Evolutionary conservation across 1,139 yeast genomes (phyloP), one percentile per base, ranked within the genome.

Genomic region (Candida albicans): DNA sequence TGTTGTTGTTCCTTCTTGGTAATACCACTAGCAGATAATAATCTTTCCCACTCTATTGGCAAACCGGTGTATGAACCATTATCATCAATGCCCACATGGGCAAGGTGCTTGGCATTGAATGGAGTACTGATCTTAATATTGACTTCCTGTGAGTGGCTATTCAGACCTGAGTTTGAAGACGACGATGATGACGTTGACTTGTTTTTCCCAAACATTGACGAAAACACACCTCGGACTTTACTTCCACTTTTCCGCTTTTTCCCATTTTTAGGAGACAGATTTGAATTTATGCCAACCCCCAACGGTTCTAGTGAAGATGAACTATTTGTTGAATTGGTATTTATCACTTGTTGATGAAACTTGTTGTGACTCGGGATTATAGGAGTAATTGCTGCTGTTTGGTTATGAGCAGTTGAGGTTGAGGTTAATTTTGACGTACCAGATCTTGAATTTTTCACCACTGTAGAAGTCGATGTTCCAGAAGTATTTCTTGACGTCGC

Each of bases 31-130:
- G 91, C 95, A 14, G 84, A 79, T 49, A 93, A 73, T 39, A 90
- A 70, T 48, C 80, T 76, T 55, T 88, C 93, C 99, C 99, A 93
- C 61, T 88, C 96, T 39, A 80, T 81, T 1, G 98, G 99, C 43
- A 91, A 73, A 1, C 96, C 98, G 2, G 93, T 87, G 57, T 86
- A 91, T 46, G 87, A 84, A 8, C 96, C 96, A 29, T 93, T 84
- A 54, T 82, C 84, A 62, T 91, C 93, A 47, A 87, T 84, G 18
- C 96, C 97, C 10, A 93, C 98, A 63, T 93, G 98, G 2, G 95
- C 89, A 34, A 89, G 87, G 59, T 90, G 96, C 56, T 88, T 85
- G 27, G 95, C 87, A 58, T 88, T 90, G 62, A 85, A 89, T 0
- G 98, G 98, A 0, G 90, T 84, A 31, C 96, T 87, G 41, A 93